Conservation (phyloP, 352 stramenopile genomes). For the Sclerospora graminicola region DNA sequence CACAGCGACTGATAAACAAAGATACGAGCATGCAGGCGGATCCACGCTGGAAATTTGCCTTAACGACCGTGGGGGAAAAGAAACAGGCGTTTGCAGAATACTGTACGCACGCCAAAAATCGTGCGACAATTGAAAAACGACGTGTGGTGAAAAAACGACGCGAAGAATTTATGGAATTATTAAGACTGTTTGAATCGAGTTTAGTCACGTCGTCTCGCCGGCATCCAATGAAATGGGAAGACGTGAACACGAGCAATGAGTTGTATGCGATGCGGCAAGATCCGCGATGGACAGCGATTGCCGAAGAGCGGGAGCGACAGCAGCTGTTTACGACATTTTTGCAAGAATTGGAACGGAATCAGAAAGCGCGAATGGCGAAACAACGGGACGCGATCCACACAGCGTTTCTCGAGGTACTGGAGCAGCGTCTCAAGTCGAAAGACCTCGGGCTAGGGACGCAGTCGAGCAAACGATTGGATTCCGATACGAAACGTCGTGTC, state of each 20-base stretch:
- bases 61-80: constrained; percentile 63
- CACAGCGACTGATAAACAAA: constrained; percentile 46
- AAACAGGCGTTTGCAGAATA: constrained; percentile 82
- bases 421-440: constrained; percentile 25
- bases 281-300: constrained; percentile 46
- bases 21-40: constrained; percentile 40
- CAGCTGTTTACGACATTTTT: constrained; percentile 62
- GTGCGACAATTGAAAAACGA: constrained; percentile 52
- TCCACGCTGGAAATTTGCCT: constrained; percentile 53
- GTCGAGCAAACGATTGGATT: constrained; percentile 29
- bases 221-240: constrained; percentile 27
- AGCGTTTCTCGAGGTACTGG: constrained; percentile 31
- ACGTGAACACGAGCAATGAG: constrained; percentile 31
- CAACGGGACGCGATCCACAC: constrained; percentile 30
- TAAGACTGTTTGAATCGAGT: constrained; percentile 36
- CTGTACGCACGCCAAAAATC: constrained; percentile 61
- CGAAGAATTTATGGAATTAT: constrained; percentile 68
- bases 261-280: constrained; percentile 64
- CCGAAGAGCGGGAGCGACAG: constrained; percentile 52
- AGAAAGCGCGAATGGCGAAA: constrained; percentile 32
- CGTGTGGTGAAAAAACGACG: constrained; percentile 58
- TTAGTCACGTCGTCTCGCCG: constrained; percentile 19
- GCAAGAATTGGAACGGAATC: constrained; percentile 45
- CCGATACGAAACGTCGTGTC: constrained; percentile 31
- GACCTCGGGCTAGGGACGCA: constrained; percentile 11